These are phyloP conservation scores for Zanthoxylum bungeanum DNA, from an alignment of 345 rosid genomes.

Conservation along the genomic window DNA sequence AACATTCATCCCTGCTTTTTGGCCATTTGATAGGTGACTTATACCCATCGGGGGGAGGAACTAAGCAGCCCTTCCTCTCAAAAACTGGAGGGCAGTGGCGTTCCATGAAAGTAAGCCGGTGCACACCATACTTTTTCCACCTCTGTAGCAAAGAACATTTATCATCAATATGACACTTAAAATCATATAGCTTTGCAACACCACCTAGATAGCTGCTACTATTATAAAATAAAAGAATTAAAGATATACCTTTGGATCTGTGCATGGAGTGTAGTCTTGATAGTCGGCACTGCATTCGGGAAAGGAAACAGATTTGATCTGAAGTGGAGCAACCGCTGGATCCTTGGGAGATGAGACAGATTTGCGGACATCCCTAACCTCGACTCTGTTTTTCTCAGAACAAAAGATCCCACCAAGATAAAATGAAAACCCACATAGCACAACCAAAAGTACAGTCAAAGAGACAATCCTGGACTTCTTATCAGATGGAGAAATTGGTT, in stretches of 20 bases:
- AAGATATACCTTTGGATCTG: conserved; percentile 79
- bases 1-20: conserved; percentile 81
- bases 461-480: conserved; percentile 47
- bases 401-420: conserved; percentile 85
- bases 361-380: conserved; percentile 22
- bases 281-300: conserved; percentile 75
- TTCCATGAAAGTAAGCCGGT: conserved; percentile 91
- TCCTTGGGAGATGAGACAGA: conserved; percentile 52
- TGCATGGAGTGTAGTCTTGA: conserved; percentile 98
- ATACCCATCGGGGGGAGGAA: conserved; percentile 98
- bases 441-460: conserved; percentile 39
- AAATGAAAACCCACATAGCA: conserved; percentile 79
- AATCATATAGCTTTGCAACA: too few relatives aligned
- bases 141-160: conserved; percentile 46
- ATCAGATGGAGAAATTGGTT: conserved; percentile 47
- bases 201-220: not conserved
- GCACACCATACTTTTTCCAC: conserved; percentile 85
- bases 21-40: conserved; percentile 96
- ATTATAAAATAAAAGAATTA: not conserved
- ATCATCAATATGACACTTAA: not conserved
- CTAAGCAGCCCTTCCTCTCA: conserved; percentile 86
- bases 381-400: conserved; percentile 43
- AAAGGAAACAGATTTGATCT: conserved; percentile 55
- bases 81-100: conserved; percentile 89
- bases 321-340: conserved; percentile 39